Conservation (phyloP, 2,329 filamentous ascomycete genomes). For the Ilyonectria mors-panacis region DNA sequence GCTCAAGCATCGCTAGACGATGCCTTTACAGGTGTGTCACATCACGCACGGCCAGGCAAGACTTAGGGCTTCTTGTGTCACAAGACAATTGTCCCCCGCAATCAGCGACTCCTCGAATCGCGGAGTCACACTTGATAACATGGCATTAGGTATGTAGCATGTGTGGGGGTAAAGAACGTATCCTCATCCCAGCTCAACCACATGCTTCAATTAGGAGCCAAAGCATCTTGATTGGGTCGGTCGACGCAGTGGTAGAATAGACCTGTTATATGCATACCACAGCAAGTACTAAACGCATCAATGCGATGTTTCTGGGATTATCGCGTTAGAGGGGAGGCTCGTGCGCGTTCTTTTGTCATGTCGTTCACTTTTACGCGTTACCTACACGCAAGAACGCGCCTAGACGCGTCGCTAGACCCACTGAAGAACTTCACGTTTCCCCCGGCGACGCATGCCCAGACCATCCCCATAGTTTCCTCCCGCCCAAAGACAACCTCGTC, state of each 20-base stretch:
- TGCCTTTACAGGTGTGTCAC: neutral
- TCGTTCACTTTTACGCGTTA: constrained; percentile 31
- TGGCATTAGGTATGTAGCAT: neutral
- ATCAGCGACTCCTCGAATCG: neutral
- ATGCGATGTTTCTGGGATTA: too few species aligned
- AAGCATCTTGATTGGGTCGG: too few species aligned
- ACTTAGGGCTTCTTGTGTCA: neutral
- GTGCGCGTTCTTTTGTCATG: constrained; percentile 6
- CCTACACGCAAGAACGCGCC: constrained; percentile 15
- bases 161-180: neutral
- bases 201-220: neutral
- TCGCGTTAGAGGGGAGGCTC: constrained; percentile 9
- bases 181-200: neutral
- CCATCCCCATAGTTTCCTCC: constrained; percentile 18
- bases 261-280: neutral
- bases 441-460: constrained; percentile 30
- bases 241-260: neutral
- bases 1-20: neutral
- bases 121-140: constrained; percentile 1
- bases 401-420: constrained; percentile 28
- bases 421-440: constrained; percentile 21
- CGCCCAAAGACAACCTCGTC: constrained; percentile 15
- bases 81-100: neutral
- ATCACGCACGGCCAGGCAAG: neutral
- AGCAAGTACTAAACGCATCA: neutral